Conservation (phyloP, 305 asterid species). For the Fraxinus latifolia region DNA sequence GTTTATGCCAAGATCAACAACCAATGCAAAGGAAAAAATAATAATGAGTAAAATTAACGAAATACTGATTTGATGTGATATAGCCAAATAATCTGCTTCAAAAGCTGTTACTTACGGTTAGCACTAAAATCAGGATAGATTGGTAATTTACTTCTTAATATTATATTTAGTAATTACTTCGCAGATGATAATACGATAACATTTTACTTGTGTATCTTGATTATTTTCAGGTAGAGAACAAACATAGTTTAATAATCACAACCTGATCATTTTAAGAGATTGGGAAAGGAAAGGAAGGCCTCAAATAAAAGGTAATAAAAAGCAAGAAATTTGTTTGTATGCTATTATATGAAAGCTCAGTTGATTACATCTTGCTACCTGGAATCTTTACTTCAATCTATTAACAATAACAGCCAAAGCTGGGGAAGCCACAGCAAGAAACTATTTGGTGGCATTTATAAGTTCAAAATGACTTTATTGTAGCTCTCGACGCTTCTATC, state of each 20-base stretch:
- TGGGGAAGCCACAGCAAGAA: neutral
- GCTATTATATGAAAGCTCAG: neutral
- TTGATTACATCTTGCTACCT: neutral
- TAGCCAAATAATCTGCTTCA: neutral
- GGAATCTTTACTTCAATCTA: neutral
- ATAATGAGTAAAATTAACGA: neutral
- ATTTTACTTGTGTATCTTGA: neutral
- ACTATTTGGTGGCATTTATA: neutral
- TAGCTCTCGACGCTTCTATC: too few species aligned
- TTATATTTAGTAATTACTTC: neutral
- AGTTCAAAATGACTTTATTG: neutral
- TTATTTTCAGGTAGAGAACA: neutral
- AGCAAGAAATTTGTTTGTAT: neutral
- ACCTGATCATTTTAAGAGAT: neutral
- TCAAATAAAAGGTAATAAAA: neutral
- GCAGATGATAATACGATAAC: neutral
- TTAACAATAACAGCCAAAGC: conserved; percentile 4
- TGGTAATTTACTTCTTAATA: neutral
- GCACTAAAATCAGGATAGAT: neutral
- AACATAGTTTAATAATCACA: neutral
- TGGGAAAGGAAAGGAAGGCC: neutral
- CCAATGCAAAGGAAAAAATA: neutral
- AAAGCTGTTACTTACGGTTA: neutral
- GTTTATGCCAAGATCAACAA: neutral
- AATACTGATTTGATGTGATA: neutral